Base-by-base conservation (phyloP, 495 filamentous ascomycete genomes). In the Aspergillus indologenus region DNA sequence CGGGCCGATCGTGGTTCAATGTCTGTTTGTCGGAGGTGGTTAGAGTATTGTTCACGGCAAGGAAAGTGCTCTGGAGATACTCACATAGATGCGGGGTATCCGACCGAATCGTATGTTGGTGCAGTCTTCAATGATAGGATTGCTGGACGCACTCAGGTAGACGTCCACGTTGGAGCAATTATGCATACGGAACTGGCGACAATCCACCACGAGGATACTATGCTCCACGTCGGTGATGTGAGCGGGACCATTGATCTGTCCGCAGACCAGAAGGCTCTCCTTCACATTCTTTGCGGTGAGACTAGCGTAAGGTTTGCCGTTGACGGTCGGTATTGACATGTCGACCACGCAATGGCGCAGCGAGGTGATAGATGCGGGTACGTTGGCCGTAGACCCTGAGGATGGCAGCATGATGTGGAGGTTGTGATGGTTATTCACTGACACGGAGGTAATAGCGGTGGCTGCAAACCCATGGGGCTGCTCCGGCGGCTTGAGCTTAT, bases 81-180 rank as follows among this genome's bases (percentile, higher is more conserved):
- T 75, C 71, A 92, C 87, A 76, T 90, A 88, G 51, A 71, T 69
- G 51, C 76, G 75, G 0, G 89, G 90, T 22, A 93, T 77, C 22
- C 87, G 84, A 8, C 90, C 86, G 70, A 98, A 98, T 42, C 87
- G 77, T 65, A 99, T 80, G 45, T 79, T 79, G 42, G 71, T 82
- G 64, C 92, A 97, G 60, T 91, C 87, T 70, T 99, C 95, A 52
- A 99, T 93, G 61, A 99, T 96, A 2, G 95, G 95, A 56, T 90
- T 84, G 65, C 90, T 94, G 0, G 79, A 75, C 64, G 88, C 91
- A 54, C 85, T 83, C 46, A 98, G 78, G 69, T 96, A 98, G 34
- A 99, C 76, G 57, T 90, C 85, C 12, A 91, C 86, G 53, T 90
- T 80, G 26, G 75, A 77, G 66, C 90, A 94, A 54, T 92, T 85